phyloP scores from a whole-genome alignment of 2,329 filamentous ascomycete genomes.

The Neodidymelliopsis sp. region DNA sequence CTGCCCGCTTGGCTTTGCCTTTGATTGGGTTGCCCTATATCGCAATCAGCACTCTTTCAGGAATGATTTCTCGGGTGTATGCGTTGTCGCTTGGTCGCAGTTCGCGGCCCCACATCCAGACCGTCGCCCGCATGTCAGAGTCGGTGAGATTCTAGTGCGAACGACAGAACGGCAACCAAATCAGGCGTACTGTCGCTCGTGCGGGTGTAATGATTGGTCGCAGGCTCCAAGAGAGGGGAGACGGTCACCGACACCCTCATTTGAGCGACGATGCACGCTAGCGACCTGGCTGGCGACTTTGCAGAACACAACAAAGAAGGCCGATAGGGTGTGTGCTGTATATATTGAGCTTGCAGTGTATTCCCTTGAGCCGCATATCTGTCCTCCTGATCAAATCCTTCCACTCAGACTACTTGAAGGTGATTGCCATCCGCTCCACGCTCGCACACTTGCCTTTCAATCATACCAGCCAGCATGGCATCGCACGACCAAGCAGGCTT shows the following conservation, averaged over 20 bases:
- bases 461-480: constrained; percentile 27
- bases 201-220: constrained; percentile 19
- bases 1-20: constrained; percentile 17
- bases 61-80: constrained; percentile 38
- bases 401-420: constrained; percentile 21
- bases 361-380: constrained; percentile 37
- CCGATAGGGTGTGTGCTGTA: constrained; percentile 19
- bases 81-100: constrained; percentile 43
- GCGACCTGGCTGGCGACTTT: constrained; percentile 7
- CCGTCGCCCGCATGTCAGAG: constrained; percentile 30
- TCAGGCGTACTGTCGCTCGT: constrained; percentile 20
- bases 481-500: constrained; percentile 32
- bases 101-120: constrained; percentile 30
- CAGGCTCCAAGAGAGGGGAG: constrained; percentile 14
- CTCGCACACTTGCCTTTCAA: constrained; percentile 15
- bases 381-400: constrained; percentile 21
- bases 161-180: constrained; percentile 3
- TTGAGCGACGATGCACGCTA: constrained; percentile 13
- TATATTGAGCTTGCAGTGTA: constrained; percentile 26
- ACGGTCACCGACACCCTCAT: constrained; percentile 20
- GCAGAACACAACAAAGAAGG: constrained; percentile 21
- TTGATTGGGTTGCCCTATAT: constrained; percentile 35
- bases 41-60: constrained; percentile 26
- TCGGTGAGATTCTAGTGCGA: constrained; percentile 41
- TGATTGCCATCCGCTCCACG: constrained; percentile 7